Conservation (phyloP, 371 early-diverging fungal genomes). For the Apophysomyces trapeziformis region DNA sequence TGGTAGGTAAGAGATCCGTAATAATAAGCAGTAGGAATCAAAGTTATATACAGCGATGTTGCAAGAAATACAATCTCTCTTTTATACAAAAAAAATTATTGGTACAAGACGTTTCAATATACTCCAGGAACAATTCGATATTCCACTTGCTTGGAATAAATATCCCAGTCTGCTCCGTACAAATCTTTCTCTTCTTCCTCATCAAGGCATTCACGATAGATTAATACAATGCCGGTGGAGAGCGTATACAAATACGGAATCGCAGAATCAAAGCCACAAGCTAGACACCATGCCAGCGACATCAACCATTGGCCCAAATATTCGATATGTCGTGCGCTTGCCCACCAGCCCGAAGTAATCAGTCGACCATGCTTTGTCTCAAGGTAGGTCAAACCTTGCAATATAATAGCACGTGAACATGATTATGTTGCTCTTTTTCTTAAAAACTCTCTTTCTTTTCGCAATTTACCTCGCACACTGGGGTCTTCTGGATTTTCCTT, state of each 20-base stretch:
- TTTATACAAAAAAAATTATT: too few relatives aligned
- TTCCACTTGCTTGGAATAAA: slow-evolving; percentile 82
- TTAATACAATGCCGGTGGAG: slow-evolving; percentile 86
- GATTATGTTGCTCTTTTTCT: background rate
- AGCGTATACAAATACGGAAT: slow-evolving; percentile 93
- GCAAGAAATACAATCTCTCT: too few relatives aligned
- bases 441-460: background rate
- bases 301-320: slow-evolving; percentile 92
- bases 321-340: slow-evolving; percentile 89
- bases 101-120: slow-evolving; percentile 16
- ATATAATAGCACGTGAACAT: too few relatives aligned
- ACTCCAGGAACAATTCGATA: slow-evolving; percentile 84
- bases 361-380: slow-evolving; percentile 81
- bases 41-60: too few relatives aligned
- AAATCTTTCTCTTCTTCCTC: slow-evolving; percentile 88
- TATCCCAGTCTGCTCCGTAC: slow-evolving; percentile 93
- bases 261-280: slow-evolving; percentile 65
- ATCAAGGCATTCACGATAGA: slow-evolving; percentile 90
- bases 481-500: slow-evolving; percentile 75
- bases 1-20: too few relatives aligned
- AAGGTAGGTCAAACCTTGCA: slow-evolving; percentile 75
- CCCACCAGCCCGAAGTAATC: slow-evolving; percentile 93
- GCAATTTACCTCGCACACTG: slow-evolving; percentile 53
- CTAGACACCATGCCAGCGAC: slow-evolving; percentile 85
- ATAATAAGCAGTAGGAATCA: too few relatives aligned